Percentiles rank a stretch among this genome's conserved stretches.
Conservation (phyloP, 2,329 filamentous ascomycete genomes). For the Fusarium tuaranense region DNA sequence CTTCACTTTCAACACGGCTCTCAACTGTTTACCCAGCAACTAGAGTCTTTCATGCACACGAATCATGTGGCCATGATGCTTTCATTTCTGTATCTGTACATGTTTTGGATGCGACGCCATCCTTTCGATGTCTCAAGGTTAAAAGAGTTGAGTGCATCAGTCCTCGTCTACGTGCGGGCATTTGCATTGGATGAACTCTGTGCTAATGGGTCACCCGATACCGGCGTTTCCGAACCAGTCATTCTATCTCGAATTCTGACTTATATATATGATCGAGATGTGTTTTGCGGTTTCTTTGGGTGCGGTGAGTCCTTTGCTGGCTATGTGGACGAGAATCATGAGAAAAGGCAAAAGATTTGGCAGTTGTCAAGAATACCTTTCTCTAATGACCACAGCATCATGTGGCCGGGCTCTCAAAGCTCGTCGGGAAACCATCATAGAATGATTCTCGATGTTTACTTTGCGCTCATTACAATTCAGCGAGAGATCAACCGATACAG, state of each 20-base stretch:
- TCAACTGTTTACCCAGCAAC: conserved; percentile 9
- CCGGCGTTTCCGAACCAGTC: not conserved
- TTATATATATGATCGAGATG: conserved; percentile 24
- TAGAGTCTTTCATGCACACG: not conserved
- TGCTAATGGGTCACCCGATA: not conserved
- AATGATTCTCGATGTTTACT: conserved; percentile 15
- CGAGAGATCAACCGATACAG: conserved; percentile 25
- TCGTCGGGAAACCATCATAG: not conserved
- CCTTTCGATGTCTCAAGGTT: conserved; percentile 11
- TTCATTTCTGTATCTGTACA: conserved; percentile 25
- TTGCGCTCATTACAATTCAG: conserved; percentile 18
- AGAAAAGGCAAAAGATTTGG: conserved; percentile 14
- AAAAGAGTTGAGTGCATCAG: conserved; percentile 2
- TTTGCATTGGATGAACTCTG: conserved; percentile 14
- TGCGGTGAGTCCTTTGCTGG: conserved; percentile 8
- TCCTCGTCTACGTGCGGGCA: conserved; percentile 6
- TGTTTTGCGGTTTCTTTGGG: conserved; percentile 26
- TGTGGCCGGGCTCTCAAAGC: not conserved
- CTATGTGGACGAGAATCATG: conserved; percentile 20
- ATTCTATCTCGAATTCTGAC: conserved; percentile 12
- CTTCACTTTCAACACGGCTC: conserved; percentile 25
- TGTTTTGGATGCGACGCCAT: conserved; percentile 27
- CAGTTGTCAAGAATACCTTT: conserved; percentile 7
- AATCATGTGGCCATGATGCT: conserved; percentile 26
- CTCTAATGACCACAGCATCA: not conserved